phyloP scores from a whole-genome alignment of 371 early-diverging fungal genomes.

The Mortierella sp. region DNA sequence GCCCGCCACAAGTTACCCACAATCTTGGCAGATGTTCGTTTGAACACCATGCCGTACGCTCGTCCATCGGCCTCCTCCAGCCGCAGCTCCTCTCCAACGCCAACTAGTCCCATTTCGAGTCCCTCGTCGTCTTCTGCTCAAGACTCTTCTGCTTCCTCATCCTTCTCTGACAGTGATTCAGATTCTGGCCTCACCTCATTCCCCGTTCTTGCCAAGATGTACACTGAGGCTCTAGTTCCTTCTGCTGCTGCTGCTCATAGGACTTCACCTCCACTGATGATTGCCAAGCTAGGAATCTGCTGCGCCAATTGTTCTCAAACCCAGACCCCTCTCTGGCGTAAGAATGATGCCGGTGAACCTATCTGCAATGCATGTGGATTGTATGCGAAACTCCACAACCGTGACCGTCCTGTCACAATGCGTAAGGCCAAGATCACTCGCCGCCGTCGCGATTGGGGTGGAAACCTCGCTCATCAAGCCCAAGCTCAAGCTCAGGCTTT shows the following conservation, averaged over 20 bases:
- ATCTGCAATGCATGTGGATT: slow-evolving; percentile 92
- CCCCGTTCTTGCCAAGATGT: slow-evolving; percentile 40
- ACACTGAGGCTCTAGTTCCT: slow-evolving; percentile 31
- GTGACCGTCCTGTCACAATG: slow-evolving; percentile 72
- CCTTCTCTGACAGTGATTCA: slow-evolving; percentile 29
- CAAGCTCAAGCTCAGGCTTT: slow-evolving; percentile 49
- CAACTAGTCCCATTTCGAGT: too few relatives aligned
- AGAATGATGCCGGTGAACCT: slow-evolving; percentile 80
- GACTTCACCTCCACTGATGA: slow-evolving; percentile 45
- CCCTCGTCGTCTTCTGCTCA: background rate
- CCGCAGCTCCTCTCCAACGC: slow-evolving; percentile 24
- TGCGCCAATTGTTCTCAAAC: slow-evolving; percentile 88
- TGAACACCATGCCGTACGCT: slow-evolving; percentile 46
- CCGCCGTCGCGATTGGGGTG: slow-evolving; percentile 68
- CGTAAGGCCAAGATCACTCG: slow-evolving; percentile 72
- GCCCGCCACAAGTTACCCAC: slow-evolving; percentile 67
- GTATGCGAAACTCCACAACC: slow-evolving; percentile 81
- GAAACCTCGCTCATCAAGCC: slow-evolving; percentile 48
- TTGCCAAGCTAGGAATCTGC: slow-evolving; percentile 55
- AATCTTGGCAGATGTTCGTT: slow-evolving; percentile 32
- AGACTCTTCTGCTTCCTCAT: slow-evolving; percentile 10
- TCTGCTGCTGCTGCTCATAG: slow-evolving; percentile 15
- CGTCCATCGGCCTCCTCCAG: slow-evolving; percentile 20
- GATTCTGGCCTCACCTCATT: slow-evolving; percentile 6
- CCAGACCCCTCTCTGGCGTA: slow-evolving; percentile 89